These are phyloP conservation scores for Capsella rubella DNA, from an alignment of 441 rosid species.

Conservation along the genomic window DNA sequence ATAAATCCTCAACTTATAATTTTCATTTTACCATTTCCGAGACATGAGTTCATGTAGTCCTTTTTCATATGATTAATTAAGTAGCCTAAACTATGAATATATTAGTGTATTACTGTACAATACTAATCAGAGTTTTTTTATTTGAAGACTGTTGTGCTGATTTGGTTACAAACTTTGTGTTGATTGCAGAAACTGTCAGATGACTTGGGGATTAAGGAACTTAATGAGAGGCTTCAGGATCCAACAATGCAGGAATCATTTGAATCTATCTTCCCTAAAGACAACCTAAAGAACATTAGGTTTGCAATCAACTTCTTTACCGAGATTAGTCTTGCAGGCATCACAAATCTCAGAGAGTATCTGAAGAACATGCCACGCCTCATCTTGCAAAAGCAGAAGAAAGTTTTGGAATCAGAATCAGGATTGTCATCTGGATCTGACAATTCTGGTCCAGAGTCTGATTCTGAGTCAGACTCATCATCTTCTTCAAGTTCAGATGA, in stretches of 20 bases:
- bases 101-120: no score
- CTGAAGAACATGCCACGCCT: constrained; percentile 92
- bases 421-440: not conserved
- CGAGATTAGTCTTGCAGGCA: constrained; percentile 93
- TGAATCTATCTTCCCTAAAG: constrained; percentile 84
- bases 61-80: not conserved
- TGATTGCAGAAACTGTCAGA: constrained; percentile 73
- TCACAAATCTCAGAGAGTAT: constrained; percentile 84
- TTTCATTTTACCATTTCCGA: not conserved
- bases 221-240: constrained; percentile 81
- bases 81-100: no score
- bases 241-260: constrained; percentile 71
- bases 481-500: constrained; percentile 50
- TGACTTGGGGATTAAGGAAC: constrained; percentile 72
- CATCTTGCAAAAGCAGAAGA: constrained; percentile 81
- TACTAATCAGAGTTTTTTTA: no score
- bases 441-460: constrained; percentile 46
- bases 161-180: no score
- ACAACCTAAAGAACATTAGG: constrained; percentile 84
- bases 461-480: constrained; percentile 29
- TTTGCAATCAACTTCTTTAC: constrained; percentile 92
- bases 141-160: no score
- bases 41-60: not conserved
- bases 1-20: not conserved
- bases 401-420: constrained; percentile 46